These are phyloP conservation scores for Botrytis fragariae DNA, from an alignment of 2,329 filamentous ascomycete species.

Conservation along the genomic window DNA sequence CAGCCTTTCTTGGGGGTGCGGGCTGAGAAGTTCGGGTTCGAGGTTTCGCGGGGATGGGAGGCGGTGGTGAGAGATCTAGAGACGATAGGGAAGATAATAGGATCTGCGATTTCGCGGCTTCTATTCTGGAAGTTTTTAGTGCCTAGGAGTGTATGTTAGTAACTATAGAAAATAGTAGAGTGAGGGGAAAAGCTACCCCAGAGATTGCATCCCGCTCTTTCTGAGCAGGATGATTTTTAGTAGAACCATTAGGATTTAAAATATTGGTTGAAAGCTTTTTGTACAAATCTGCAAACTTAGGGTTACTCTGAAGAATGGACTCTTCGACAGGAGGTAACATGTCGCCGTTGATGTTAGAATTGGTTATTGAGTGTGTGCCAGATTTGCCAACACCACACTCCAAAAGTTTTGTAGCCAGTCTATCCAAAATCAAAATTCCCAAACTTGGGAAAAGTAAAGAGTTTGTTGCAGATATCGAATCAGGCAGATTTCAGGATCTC, in stretches of 20 bases:
- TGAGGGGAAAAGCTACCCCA: constrained; percentile 46
- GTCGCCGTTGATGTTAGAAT: constrained; percentile 2
- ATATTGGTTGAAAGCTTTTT: constrained; percentile 51
- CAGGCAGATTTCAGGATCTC: not conserved
- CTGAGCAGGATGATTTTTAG: constrained; percentile 49
- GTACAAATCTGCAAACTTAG: constrained; percentile 59
- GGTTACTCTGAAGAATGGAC: constrained; percentile 53
- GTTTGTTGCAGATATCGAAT: not conserved
- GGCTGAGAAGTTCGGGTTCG: constrained; percentile 25
- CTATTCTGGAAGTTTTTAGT: constrained; percentile 49
- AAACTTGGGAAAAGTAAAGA: not conserved
- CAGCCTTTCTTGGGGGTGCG: constrained; percentile 11
- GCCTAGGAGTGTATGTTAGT: constrained; percentile 46
- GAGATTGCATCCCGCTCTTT: constrained; percentile 50
- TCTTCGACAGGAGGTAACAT: constrained; percentile 61
- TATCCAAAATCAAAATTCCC: not conserved
- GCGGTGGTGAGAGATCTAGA: constrained; percentile 38
- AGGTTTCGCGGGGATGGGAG: constrained; percentile 33
- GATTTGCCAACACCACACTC: not conserved
- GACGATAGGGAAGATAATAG: constrained; percentile 51
- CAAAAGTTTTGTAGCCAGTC: not conserved
- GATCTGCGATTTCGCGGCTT: constrained; percentile 50
- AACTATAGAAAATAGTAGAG: not conserved
- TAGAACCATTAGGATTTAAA: constrained; percentile 58
- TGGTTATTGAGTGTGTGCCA: not conserved